phyloP scores from a whole-genome alignment of 371 early-diverging fungal genomes.

The Mucor saturninus region DNA sequence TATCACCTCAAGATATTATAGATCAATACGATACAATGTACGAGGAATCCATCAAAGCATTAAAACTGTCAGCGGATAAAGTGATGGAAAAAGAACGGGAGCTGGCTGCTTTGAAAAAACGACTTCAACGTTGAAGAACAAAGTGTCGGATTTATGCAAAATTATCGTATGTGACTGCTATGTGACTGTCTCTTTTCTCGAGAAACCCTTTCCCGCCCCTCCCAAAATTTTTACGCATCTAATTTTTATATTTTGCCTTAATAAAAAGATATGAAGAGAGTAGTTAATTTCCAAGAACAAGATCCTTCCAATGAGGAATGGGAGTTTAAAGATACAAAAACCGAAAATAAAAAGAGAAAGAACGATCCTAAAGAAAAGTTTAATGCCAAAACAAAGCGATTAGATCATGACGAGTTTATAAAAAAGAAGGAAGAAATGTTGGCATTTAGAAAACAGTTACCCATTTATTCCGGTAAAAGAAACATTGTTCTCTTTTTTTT shows the following conservation, averaged over 20 bases:
- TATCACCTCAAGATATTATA: conserved; percentile 10
- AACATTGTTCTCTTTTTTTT: too few relatives aligned
- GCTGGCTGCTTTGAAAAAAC: background rate
- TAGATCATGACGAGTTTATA: conserved; percentile 28
- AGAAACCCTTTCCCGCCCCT: background rate
- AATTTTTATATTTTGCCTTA: background rate
- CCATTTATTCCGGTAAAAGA: conserved; percentile 49
- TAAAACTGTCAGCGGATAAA: conserved; percentile 8
- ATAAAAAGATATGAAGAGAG: conserved; percentile 27
- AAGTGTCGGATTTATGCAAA: background rate
- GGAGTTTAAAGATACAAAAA: conserved; percentile 19
- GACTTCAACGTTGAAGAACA: background rate
- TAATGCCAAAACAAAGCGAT: conserved; percentile 22
- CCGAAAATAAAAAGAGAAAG: conserved; percentile 23
- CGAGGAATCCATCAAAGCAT: conserved; percentile 11
- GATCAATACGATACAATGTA: conserved; percentile 22
- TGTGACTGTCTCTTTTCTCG: background rate
- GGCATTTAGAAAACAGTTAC: conserved; percentile 48
- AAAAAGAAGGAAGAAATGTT: conserved; percentile 47
- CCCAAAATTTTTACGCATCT: background rate
- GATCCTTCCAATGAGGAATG: conserved; percentile 21
- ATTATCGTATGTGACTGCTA: background rate
- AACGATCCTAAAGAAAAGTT: conserved; percentile 20
- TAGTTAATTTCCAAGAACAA: conserved; percentile 28
- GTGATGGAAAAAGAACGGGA: conserved; percentile 13